Conservation (phyloP, 768 basidiomycete genomes). For the Asterophora parasitica region DNA sequence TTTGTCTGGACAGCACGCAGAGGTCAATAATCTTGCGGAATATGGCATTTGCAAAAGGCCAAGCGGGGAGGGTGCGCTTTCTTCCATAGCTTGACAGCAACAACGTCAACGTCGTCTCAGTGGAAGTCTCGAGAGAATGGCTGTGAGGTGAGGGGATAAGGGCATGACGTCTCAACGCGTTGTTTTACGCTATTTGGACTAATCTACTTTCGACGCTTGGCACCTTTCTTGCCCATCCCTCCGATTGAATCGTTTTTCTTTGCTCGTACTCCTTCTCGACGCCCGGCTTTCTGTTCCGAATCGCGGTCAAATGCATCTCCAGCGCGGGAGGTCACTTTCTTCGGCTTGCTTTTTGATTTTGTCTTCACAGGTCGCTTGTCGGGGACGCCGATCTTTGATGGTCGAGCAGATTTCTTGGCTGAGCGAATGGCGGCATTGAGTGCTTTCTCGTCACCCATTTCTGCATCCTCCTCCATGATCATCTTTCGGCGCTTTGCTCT, state of each 20-base stretch:
- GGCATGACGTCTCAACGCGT: too few relatives aligned
- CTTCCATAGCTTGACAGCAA: slow-evolving; percentile 28
- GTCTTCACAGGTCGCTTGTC: slow-evolving; percentile 26
- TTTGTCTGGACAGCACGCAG: slow-evolving; percentile 83
- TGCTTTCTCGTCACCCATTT: slow-evolving; percentile 46
- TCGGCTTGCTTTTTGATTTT: slow-evolving; percentile 30
- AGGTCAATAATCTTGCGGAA: slow-evolving; percentile 50
- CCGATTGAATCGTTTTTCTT: slow-evolving; percentile 57
- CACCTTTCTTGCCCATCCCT: slow-evolving; percentile 48
- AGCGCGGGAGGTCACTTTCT: slow-evolving; percentile 28
- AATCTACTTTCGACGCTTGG: slow-evolving; percentile 21
- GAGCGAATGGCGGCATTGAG: slow-evolving; percentile 76
- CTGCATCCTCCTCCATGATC: slow-evolving; percentile 75
- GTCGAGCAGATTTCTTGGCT: slow-evolving; percentile 76
- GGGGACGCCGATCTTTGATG: slow-evolving; percentile 67
- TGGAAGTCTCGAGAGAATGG: neutral
- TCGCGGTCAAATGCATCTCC: slow-evolving; percentile 56
- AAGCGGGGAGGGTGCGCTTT: slow-evolving; percentile 51
- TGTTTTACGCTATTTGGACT: too few relatives aligned
- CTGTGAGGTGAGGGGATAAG: too few relatives aligned
- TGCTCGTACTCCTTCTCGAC: slow-evolving; percentile 56
- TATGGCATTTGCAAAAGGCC: slow-evolving; percentile 53
- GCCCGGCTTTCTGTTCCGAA: slow-evolving; percentile 39
- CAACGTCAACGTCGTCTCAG: neutral
- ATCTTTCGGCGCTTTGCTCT: slow-evolving; percentile 85